Base-by-base conservation (phyloP, 768 basidiomycete species). In the Saitozyma sp. region DNA sequence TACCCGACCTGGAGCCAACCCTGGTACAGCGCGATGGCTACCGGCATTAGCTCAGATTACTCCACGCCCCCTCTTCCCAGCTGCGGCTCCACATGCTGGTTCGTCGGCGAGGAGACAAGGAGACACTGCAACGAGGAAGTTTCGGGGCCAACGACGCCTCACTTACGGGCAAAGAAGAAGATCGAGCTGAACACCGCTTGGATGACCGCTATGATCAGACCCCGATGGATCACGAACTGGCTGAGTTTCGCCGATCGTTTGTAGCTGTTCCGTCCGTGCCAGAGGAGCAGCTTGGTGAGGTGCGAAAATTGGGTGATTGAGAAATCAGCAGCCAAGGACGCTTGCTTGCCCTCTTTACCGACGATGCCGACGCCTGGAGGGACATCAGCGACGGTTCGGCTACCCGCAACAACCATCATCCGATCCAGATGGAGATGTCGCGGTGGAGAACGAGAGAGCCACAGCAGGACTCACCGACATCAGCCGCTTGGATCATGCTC, bases 191-290 rank as follows among this genome's bases (percentile, higher is more conserved):
- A 97, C 8, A 95, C 92, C 14, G 94, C 93, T 80, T 99, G 96
- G 85, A 99, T 98, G 71, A 98, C 86, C 9, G 92, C 93, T 62
- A 98, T 96, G 79, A 97, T 96, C 51, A 99, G 82, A 14, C 94
- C 94, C 63, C 94, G 88, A 75, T 98, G 96, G 67, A 98, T 98
- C 67, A 99, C 94, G 71, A 99, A 99, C 79, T 98, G 96, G 0
- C 95, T 92, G 37, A 99, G 84, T 78, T 98, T 99, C 41, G 96
- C 94, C 0, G 91, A 93, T 67, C 96, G 92, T 54, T 96, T 91
- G 80, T 99, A 99, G 9, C 92, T 96, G 80, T 98, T 98, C 51
- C 96, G 89, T 7, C 96, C 96, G 66, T 98, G 96, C 96, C 96
- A 99, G 46, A 98, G 85, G 17, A 99, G 88, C 2, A 99, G 86